Conservation (phyloP, 495 filamentous ascomycete species). For the Elasticomyces elasticus region DNA sequence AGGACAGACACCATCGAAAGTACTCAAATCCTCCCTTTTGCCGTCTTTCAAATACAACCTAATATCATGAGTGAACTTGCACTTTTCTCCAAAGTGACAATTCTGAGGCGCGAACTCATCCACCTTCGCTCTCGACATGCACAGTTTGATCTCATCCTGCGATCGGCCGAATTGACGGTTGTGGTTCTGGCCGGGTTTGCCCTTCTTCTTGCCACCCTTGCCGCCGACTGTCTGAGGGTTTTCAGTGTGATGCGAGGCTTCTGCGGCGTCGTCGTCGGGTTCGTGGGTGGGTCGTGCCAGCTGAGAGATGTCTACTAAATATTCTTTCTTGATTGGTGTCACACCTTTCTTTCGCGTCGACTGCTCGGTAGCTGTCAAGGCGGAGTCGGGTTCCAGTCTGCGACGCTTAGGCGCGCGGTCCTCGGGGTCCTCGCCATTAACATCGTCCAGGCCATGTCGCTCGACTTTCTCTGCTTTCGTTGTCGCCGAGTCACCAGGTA, state of each 20-base stretch:
- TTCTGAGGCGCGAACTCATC: slow-evolving; percentile 64
- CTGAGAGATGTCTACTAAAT: slow-evolving; percentile 25
- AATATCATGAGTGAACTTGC: slow-evolving; percentile 70
- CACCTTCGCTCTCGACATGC: slow-evolving; percentile 52
- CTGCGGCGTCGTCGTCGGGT: slow-evolving; percentile 35
- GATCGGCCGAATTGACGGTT: slow-evolving; percentile 74
- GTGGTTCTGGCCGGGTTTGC: slow-evolving; percentile 69
- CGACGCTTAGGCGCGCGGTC: slow-evolving; percentile 51
- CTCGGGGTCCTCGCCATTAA: not conserved
- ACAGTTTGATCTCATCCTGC: slow-evolving; percentile 67
- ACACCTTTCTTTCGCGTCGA: slow-evolving; percentile 53
- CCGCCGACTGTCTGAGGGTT: slow-evolving; percentile 18
- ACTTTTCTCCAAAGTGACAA: slow-evolving; percentile 68
- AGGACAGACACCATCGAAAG: slow-evolving; percentile 66
- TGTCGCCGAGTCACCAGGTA: slow-evolving; percentile 22
- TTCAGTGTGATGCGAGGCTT: slow-evolving; percentile 27
- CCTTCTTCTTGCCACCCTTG: slow-evolving; percentile 43
- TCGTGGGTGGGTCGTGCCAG: slow-evolving; percentile 3
- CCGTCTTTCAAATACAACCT: slow-evolving; percentile 75
- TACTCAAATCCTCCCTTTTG: slow-evolving; percentile 66
- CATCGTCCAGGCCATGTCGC: slow-evolving; percentile 12
- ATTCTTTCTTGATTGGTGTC: slow-evolving; percentile 81
- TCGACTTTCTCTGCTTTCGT: slow-evolving; percentile 25
- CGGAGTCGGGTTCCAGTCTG: slow-evolving; percentile 39
- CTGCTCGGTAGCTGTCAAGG: slow-evolving; percentile 14